These are phyloP conservation scores for Melanomma pulvis-pyrius DNA, from an alignment of 495 filamentous ascomycete genomes.

Conservation along the genomic window DNA sequence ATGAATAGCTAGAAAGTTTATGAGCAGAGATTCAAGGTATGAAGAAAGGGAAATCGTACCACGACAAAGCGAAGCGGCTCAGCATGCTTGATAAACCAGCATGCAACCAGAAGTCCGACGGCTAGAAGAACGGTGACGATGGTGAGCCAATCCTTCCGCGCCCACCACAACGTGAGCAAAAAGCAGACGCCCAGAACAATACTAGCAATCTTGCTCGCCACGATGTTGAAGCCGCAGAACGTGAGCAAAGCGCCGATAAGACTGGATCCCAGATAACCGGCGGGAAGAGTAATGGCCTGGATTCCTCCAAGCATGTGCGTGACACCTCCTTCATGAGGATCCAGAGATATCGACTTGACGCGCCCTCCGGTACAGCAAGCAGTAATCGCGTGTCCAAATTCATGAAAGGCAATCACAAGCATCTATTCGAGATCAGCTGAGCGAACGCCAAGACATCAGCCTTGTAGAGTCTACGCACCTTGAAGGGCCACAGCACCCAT, in stretches of 20 bases:
- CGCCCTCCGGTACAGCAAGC: slow-evolving; percentile 71
- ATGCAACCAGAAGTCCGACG: slow-evolving; percentile 70
- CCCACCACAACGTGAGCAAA: slow-evolving; percentile 78
- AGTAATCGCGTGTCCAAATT: slow-evolving; percentile 77
- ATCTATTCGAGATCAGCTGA: slow-evolving; percentile 53
- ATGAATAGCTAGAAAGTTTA: slow-evolving; percentile 62
- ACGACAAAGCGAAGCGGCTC: slow-evolving; percentile 74
- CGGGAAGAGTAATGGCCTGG: slow-evolving; percentile 71
- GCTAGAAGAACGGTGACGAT: slow-evolving; percentile 68
- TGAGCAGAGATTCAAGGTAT: background rate
- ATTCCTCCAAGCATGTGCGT: slow-evolving; percentile 80
- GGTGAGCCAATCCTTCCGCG: slow-evolving; percentile 74
- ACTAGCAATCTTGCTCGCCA: slow-evolving; percentile 76
- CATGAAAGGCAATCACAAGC: slow-evolving; percentile 84
- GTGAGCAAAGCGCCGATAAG: slow-evolving; percentile 77
- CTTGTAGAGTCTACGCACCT: slow-evolving; percentile 51
- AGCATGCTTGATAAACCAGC: slow-evolving; percentile 78
- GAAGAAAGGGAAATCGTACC: slow-evolving; percentile 37
- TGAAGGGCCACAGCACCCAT: slow-evolving; percentile 80
- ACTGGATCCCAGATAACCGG: slow-evolving; percentile 74
- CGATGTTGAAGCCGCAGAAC: slow-evolving; percentile 79
- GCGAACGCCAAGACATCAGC: slow-evolving; percentile 5
- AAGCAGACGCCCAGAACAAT: slow-evolving; percentile 74
- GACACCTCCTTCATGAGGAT: slow-evolving; percentile 72
- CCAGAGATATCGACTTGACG: slow-evolving; percentile 72